These are phyloP conservation scores for Colletotrichum falcatum DNA, from an alignment of 2,329 filamentous ascomycete genomes.

Conservation along the genomic window DNA sequence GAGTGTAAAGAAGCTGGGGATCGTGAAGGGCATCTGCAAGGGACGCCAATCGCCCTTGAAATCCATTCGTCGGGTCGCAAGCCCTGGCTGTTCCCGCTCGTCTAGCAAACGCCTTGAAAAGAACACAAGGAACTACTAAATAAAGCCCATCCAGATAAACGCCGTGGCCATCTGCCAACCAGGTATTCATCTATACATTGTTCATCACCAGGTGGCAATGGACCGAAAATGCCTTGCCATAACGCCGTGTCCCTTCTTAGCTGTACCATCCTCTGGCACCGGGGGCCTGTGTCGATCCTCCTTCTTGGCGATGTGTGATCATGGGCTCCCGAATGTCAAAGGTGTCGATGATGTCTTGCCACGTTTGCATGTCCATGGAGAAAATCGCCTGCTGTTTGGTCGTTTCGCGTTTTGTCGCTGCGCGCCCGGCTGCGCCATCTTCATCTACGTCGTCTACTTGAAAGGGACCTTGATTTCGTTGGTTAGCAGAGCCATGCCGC, in stretches of 20 bases:
- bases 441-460: constrained; percentile 60
- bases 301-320: constrained; percentile 83
- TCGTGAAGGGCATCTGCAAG: background rate
- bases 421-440: constrained; percentile 57
- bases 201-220: background rate
- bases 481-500: constrained; percentile 41
- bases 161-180: background rate
- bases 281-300: constrained; percentile 58
- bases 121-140: background rate
- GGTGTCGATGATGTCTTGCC: constrained; percentile 80
- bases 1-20: background rate
- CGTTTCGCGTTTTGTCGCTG: constrained; percentile 62
- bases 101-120: background rate
- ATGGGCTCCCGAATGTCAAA: constrained; percentile 84
- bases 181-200: constrained; percentile 8
- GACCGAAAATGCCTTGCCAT: background rate
- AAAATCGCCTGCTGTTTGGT: constrained; percentile 88
- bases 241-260: constrained; percentile 47
- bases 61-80: background rate
- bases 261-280: constrained; percentile 76
- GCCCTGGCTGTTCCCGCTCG: constrained; percentile 1
- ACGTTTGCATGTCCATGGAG: constrained; percentile 86
- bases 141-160: background rate
- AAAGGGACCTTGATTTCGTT: constrained; percentile 49
- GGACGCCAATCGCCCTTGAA: background rate